These are phyloP conservation scores for Diversispora eburnea DNA, from an alignment of 192 early-diverging fungal species.

Conservation along the genomic window DNA sequence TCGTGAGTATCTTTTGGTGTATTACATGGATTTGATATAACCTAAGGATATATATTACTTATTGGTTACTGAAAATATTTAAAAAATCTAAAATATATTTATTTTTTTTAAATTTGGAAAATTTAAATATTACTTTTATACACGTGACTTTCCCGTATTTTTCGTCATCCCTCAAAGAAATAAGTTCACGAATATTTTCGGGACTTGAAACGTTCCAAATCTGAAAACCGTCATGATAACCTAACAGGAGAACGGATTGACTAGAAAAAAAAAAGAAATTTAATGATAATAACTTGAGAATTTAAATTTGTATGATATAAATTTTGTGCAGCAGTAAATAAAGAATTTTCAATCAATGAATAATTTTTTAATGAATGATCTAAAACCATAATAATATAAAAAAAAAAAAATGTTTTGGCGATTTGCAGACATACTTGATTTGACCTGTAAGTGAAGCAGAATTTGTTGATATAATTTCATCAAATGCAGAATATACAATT, in stretches of 20 bases:
- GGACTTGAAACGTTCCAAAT: conserved; percentile 69
- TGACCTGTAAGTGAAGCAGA: neutral
- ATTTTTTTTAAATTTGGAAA: neutral
- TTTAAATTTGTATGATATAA: neutral
- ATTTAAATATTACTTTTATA: conserved; percentile 41
- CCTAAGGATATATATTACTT: conserved; percentile 5
- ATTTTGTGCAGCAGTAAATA: neutral
- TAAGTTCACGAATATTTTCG: conserved; percentile 65
- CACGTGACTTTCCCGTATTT: conserved; percentile 44
- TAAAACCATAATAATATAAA: neutral
- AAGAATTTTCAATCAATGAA: neutral
- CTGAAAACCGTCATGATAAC: conserved; percentile 74
- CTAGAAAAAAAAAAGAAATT: conserved; percentile 15
- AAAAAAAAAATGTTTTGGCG: neutral
- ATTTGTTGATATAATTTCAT: conserved; percentile 27
- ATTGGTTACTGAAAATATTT: neutral
- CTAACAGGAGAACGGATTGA: conserved; percentile 57
- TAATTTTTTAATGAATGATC: neutral
- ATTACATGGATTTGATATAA: conserved; percentile 35
- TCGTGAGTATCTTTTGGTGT: conserved; percentile 31
- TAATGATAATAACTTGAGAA: neutral
- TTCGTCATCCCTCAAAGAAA: conserved; percentile 52
- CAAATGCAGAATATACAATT: conserved; percentile 34
- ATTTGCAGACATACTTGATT: neutral
- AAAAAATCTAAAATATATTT: neutral